phyloP scores from a whole-genome alignment of 139 green algal species.

The Parachlorella kessleri region DNA sequence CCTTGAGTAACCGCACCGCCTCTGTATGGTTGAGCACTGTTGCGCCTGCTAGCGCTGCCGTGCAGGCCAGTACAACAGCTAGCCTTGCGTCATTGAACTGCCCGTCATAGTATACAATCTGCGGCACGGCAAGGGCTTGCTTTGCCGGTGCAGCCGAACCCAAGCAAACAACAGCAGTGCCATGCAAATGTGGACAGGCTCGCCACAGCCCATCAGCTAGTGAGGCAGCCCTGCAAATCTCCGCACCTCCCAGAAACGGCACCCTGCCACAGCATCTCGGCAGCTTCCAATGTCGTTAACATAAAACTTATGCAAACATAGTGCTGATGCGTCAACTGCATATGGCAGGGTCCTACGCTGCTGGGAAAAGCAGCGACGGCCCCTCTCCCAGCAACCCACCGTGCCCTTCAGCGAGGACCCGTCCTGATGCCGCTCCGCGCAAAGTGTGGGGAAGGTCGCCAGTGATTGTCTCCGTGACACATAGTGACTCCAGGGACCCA shows the following conservation, averaged over 20 bases:
- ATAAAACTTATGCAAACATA: too few species aligned
- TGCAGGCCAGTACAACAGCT: constrained; percentile 86
- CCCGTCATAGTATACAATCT: constrained; percentile 96
- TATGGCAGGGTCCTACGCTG: too few species aligned
- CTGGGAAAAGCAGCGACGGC: too few species aligned
- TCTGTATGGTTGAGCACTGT: constrained; percentile 86
- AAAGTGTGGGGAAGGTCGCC: constrained; percentile 79
- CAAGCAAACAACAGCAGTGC: too few species aligned
- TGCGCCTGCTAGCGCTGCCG: constrained; percentile 85
- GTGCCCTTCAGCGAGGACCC: constrained; percentile 77
- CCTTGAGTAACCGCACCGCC: constrained; percentile 78
- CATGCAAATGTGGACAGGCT: too few species aligned
- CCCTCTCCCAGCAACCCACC: constrained; percentile 39
- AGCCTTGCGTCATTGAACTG: constrained; percentile 97
- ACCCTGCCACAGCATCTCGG: too few species aligned
- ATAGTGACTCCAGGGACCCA: constrained; percentile 74
- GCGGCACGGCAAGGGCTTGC: constrained; percentile 20
- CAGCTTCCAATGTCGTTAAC: too few species aligned
- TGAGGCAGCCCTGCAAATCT: too few species aligned
- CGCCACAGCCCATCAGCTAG: too few species aligned
- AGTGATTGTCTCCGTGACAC: constrained; percentile 39
- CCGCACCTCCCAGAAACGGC: too few species aligned
- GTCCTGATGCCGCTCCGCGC: constrained; percentile 40
- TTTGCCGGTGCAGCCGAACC: too few species aligned
- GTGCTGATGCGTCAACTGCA: too few species aligned